Evolutionary conservation across 1,139 yeast genomes (phyloP), one percentile per base, ranked within the genome.

Genomic region (Protomyces gravidus): DNA sequence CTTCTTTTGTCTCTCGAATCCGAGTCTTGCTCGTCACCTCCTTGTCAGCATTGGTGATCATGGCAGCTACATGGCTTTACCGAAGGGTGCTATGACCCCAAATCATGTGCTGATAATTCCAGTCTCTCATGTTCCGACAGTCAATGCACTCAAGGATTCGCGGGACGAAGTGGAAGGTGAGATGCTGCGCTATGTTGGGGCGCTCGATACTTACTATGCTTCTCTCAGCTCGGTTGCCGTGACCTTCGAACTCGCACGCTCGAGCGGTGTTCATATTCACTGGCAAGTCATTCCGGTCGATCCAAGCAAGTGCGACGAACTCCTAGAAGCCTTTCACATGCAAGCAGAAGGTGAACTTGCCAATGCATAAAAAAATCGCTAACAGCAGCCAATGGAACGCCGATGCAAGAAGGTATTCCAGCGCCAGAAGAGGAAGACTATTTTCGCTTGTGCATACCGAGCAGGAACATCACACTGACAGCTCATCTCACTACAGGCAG

Each of bases 1-100:
- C 68, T 89, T 86, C 72, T 86, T 90, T 68, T 90, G 97, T 69
- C 77, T 89, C 25, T 82, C 94, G 1, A 88, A 88, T 67, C 88
- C 95, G 0, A 79, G 82, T 19, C 79, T 87, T 3, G 94, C 86
- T 66, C 78, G 86, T 2, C 95, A 89, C 69, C 82, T 90, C 85
- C 81, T 90, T 30, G 79, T 88, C 0, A 80, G 94, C 0, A 84
- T 90, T 60, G 92, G 88, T 5, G 51, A 53, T 0, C 78, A 78
- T 7, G 75, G 76, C 45, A 73, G 83, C 0, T 90, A 89, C 68
- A 61, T 89, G 63, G 86, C 97, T 0, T 77, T 85, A 15, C 95
- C 96, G 0, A 89, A 87, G 68, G 97, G 97, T 0, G 97, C 97
- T 0, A 72, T 90, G 28, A 80, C 89, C 0, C 72, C 78, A 70